Conservation (phyloP, 2,329 filamentous ascomycete species). For the Bipolaris gigantea region DNA sequence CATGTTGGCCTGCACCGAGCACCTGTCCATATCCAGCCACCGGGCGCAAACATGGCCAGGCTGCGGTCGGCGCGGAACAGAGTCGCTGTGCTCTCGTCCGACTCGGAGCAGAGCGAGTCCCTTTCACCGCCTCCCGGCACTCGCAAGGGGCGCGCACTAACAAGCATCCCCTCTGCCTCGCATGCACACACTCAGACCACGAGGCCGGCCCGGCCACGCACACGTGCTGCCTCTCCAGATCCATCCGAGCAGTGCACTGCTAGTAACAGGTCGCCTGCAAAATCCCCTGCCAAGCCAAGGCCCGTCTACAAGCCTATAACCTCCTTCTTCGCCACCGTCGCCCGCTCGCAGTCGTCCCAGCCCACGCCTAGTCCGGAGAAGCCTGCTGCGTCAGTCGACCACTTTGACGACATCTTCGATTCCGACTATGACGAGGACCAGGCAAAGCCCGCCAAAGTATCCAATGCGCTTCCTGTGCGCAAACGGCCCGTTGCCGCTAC, state of each 20-base stretch:
- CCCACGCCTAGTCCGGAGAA: conserved; percentile 47
- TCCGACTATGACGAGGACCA: conserved; percentile 42
- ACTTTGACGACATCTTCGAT: conserved; percentile 44
- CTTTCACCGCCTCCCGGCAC: conserved; percentile 38
- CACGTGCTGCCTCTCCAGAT: conserved; percentile 28
- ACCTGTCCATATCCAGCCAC: conserved; percentile 19
- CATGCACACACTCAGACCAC: conserved; percentile 17
- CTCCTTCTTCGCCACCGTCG: conserved; percentile 53
- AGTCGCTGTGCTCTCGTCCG: conserved; percentile 43
- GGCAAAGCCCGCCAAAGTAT: conserved; percentile 24
- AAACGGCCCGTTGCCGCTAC: conserved; percentile 30
- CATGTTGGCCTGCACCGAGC: conserved; percentile 33
- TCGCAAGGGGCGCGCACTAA: conserved; percentile 35
- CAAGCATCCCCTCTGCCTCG: conserved; percentile 21
- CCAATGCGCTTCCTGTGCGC: conserved; percentile 33
- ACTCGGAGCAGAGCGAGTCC: conserved; percentile 33
- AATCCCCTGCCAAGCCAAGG: conserved; percentile 42
- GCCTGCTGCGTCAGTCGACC: conserved; percentile 26
- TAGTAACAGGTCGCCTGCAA: conserved; percentile 33
- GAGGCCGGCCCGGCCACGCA: conserved; percentile 21
- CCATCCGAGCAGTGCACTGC: conserved; percentile 17
- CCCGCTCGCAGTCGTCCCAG: conserved; percentile 47
- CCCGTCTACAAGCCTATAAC: conserved; percentile 49
- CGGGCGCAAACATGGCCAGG: conserved; percentile 45
- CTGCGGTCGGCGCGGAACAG: conserved; percentile 43